phyloP scores from a whole-genome alignment of 1,139 yeast species.

The Ogataea hybrid region DNA sequence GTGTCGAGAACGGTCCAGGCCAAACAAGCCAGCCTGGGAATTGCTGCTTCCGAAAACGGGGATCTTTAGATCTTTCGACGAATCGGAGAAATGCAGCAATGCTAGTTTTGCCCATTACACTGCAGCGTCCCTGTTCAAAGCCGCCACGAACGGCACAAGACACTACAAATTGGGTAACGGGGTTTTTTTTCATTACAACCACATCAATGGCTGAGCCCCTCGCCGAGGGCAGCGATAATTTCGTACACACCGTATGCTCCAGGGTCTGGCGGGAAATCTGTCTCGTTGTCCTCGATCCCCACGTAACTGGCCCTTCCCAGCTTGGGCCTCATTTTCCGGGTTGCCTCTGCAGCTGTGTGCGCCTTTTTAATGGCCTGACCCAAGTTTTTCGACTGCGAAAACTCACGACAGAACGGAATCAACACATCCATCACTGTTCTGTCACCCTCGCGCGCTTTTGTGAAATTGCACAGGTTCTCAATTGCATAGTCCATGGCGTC shows the following conservation, averaged over 20 bases:
- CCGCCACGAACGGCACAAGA: no score
- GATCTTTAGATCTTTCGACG: background rate
- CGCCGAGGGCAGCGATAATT: slow-evolving; percentile 5
- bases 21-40: background rate
- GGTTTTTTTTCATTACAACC: background rate
- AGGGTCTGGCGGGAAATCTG: slow-evolving; percentile 39
- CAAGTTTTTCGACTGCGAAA: slow-evolving; percentile 32
- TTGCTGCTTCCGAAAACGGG: background rate
- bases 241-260: slow-evolving; percentile 24
- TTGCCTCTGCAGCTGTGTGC: slow-evolving; percentile 40
- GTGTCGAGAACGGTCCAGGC: background rate
- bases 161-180: background rate
- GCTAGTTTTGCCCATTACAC: no score
- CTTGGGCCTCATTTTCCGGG: slow-evolving; percentile 41
- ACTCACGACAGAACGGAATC: slow-evolving; percentile 43
- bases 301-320: slow-evolving; percentile 50
- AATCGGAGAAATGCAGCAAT: background rate
- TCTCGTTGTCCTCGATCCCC: slow-evolving; percentile 32
- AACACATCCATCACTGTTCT: slow-evolving; percentile 55
- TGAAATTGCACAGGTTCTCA: slow-evolving; percentile 39
- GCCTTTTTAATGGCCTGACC: slow-evolving; percentile 37
- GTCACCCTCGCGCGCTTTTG: slow-evolving; percentile 50
- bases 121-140: no score
- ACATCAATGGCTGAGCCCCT: background rate
- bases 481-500: slow-evolving; percentile 31